These are phyloP conservation scores for Rubroshorea leprosula DNA, from an alignment of 345 rosid genomes.

Conservation along the genomic window DNA sequence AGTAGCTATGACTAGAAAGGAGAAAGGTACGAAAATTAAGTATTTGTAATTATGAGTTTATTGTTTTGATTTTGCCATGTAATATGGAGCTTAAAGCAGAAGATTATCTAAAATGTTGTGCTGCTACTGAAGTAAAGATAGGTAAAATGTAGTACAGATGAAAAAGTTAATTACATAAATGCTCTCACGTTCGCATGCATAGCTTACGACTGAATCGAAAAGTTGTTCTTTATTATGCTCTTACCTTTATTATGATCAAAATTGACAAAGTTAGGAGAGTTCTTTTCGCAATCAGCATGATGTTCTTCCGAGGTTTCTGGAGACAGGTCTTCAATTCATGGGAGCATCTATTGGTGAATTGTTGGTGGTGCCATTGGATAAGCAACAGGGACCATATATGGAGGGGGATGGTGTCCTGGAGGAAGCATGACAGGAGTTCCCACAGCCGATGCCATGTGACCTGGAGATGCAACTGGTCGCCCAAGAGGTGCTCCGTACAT, in stretches of 20 bases:
- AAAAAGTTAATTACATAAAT: not conserved
- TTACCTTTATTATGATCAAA: no score
- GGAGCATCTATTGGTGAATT: conserved; percentile 45
- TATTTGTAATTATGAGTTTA: no score
- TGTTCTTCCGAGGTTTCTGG: not conserved
- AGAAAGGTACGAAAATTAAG: no score
- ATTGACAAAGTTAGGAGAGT: not conserved
- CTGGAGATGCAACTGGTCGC: conserved; percentile 58
- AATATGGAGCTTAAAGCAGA: no score
- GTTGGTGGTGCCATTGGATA: conserved; percentile 62
- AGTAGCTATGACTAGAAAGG: no score
- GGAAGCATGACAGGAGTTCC: conserved; percentile 96
- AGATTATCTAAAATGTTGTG: not conserved
- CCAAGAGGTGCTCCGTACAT: conserved; percentile 76
- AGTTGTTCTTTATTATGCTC: not conserved
- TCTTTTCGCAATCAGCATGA: not conserved
- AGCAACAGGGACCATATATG: conserved; percentile 60
- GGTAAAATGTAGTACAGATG: no score
- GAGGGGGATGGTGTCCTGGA: conserved; percentile 52
- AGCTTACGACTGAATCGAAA: not conserved
- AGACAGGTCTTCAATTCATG: not conserved
- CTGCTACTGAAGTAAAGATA: not conserved
- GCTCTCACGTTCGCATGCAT: not conserved
- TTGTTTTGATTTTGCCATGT: no score
- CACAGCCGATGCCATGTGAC: conserved; percentile 73